phyloP scores from a whole-genome alignment of 495 filamentous ascomycete species.

The Penicillium lagena region DNA sequence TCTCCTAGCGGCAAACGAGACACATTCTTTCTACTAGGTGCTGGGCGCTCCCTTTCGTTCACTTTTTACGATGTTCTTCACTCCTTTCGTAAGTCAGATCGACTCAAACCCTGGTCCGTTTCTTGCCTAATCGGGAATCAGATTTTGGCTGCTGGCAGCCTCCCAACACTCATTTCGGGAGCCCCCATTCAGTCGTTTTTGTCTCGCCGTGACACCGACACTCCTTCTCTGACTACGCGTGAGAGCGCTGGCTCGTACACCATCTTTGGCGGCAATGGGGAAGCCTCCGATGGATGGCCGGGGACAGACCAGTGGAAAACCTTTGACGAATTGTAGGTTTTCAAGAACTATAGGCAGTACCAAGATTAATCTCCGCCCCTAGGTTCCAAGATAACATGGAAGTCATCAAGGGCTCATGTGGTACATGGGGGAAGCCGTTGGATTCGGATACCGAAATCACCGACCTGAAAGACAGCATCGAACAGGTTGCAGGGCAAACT shows the following conservation, averaged over 20 bases:
- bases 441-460: too few species aligned
- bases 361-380: not conserved
- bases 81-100: too few species aligned
- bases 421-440: too few species aligned
- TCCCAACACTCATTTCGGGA: conserved; percentile 22
- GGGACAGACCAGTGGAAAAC: conserved; percentile 6
- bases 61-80: too few species aligned
- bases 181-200: conserved; percentile 15
- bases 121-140: not conserved
- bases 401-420: conserved; percentile 37
- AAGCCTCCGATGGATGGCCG: conserved; percentile 17
- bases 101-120: too few species aligned
- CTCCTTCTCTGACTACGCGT: conserved; percentile 13
- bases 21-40: too few species aligned
- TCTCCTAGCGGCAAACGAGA: too few species aligned
- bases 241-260: conserved; percentile 8
- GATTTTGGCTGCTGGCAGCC: conserved; percentile 28
- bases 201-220: conserved; percentile 9
- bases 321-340: conserved; percentile 14
- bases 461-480: conserved; percentile 32
- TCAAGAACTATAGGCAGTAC: too few species aligned
- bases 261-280: conserved; percentile 16
- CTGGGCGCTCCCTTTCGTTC: too few species aligned
- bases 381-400: conserved; percentile 38
- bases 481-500: conserved; percentile 21